Percentiles rank a stretch among this genome's conserved stretches.
Evolutionary conservation across 352 stramenopile species (phyloP).

Genomic region (Globisporangium alternatum): DNA sequence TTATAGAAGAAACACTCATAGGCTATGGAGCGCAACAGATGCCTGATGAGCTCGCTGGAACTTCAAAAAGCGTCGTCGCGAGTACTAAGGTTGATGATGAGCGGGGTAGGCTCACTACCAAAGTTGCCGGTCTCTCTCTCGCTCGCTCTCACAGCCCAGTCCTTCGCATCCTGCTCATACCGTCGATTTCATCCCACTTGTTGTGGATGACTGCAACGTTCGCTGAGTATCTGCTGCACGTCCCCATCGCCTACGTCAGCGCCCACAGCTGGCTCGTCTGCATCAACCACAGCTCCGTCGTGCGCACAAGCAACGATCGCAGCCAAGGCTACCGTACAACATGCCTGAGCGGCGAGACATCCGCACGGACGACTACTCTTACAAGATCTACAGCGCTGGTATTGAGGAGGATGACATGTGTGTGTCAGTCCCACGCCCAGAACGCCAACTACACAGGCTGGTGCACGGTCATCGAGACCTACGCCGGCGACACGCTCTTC

Average conservation of each 20-base stretch:
- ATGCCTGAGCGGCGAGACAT: constrained; percentile 47
- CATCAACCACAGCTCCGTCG: constrained; percentile 21
- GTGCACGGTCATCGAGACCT: neutral
- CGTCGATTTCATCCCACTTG: neutral
- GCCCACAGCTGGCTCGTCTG: constrained; percentile 2
- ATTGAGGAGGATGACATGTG: neutral
- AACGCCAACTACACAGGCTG: constrained; percentile 3
- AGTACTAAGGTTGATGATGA: too few relatives aligned
- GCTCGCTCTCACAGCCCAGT: too few relatives aligned
- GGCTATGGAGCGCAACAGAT: too few relatives aligned
- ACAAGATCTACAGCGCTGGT: constrained; percentile 37
- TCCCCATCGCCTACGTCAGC: too few relatives aligned
- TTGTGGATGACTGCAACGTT: neutral
- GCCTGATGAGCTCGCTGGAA: too few relatives aligned
- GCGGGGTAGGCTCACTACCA: too few relatives aligned
- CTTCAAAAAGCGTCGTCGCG: too few relatives aligned
- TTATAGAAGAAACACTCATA: too few relatives aligned
- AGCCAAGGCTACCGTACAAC: constrained; percentile 67
- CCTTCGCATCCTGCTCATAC: neutral
- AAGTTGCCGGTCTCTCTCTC: too few relatives aligned
- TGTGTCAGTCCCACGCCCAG: neutral
- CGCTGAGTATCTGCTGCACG: neutral
- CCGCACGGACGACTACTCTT: constrained; percentile 32
- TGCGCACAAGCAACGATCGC: constrained; percentile 43
- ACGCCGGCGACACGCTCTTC: neutral